Conservation (phyloP, 305 asterid genomes). For the Coffea humblotiana region DNA sequence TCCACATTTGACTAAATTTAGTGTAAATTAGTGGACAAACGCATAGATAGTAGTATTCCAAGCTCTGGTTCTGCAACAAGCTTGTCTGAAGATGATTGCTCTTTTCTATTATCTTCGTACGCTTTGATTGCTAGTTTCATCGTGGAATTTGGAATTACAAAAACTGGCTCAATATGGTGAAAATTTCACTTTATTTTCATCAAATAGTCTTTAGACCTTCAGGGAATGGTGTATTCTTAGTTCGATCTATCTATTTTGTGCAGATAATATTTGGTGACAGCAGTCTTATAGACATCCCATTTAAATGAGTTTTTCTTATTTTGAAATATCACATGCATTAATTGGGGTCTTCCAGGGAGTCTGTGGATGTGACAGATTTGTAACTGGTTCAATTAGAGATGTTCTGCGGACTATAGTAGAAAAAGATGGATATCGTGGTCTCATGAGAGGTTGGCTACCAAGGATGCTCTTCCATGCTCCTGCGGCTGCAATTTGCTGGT, state of each 20-base stretch:
- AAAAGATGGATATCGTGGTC: conserved; percentile 92
- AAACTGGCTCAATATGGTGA: background rate
- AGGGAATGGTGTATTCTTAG: background rate
- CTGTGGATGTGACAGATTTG: conserved; percentile 93
- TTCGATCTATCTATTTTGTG: background rate
- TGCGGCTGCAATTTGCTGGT: conserved; percentile 99
- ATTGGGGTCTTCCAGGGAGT: conserved; percentile 65
- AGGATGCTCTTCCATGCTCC: conserved; percentile 99
- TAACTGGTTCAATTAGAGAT: conserved; percentile 64
- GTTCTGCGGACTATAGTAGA: conserved; percentile 66
- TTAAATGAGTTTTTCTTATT: background rate
- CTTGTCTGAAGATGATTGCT: background rate
- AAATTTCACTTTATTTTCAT: background rate
- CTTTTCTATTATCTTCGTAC: background rate
- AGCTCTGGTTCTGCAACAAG: background rate
- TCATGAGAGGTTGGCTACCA: conserved; percentile 93
- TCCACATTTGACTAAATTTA: background rate
- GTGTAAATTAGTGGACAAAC: background rate
- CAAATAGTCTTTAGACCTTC: background rate
- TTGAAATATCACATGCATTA: background rate
- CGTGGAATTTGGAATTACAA: too few relatives aligned
- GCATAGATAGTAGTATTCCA: background rate
- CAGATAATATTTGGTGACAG: background rate
- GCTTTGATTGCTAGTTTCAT: too few relatives aligned
- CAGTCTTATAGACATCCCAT: background rate